A percentile compares a stretch with the other conserved stretches of the same genome.
Conservation (phyloP, 345 rosid species). For the Anacardium occidentale region DNA sequence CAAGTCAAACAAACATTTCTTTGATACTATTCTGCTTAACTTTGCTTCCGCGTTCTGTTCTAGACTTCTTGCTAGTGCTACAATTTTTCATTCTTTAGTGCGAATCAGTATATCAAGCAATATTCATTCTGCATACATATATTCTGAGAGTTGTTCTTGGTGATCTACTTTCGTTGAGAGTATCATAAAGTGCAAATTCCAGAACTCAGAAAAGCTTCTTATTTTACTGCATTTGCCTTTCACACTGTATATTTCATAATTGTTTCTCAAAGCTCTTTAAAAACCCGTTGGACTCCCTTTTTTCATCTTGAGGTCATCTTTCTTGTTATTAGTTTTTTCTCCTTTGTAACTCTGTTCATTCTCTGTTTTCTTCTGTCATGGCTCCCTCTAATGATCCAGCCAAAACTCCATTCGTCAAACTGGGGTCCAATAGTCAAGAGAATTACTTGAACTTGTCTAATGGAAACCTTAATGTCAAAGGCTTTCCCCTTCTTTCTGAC, state of each 20-base stretch:
- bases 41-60: background rate
- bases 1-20: background rate
- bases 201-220: background rate
- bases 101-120: background rate
- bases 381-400: constrained; percentile 57
- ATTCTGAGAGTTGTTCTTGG: background rate
- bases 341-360: constrained; percentile 1
- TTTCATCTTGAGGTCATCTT: constrained; percentile 10
- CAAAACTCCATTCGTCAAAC: constrained; percentile 16
- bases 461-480: constrained; percentile 48
- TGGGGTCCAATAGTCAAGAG: constrained; percentile 16
- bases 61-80: background rate
- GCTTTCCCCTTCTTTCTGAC: constrained; percentile 52
- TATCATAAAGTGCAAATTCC: constrained; percentile 2
- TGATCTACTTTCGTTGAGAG: background rate
- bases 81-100: background rate
- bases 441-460: constrained; percentile 40
- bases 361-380: constrained; percentile 36
- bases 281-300: background rate
- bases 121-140: background rate
- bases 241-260: background rate
- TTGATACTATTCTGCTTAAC: background rate
- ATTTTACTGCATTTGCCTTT: background rate
- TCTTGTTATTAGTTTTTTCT: background rate
- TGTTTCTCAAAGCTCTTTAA: background rate